phyloP scores from a whole-genome alignment of 768 basidiomycete genomes.

The Tylopilus sp. region DNA sequence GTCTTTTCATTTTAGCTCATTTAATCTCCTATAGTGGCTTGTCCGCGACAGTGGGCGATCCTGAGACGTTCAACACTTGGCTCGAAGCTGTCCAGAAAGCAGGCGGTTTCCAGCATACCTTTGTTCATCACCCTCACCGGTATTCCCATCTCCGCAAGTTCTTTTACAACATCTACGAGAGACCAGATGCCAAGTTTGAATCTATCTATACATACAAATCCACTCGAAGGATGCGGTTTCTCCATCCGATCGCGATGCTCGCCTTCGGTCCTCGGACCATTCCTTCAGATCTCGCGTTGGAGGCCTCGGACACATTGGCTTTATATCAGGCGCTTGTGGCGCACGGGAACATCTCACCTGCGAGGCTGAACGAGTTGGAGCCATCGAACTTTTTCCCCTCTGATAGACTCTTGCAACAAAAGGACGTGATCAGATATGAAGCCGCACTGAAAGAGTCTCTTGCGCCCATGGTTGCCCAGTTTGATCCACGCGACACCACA shows the following conservation, averaged over 20 bases:
- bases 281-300: conserved; percentile 62
- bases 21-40: conserved; percentile 45
- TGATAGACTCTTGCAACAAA: conserved; percentile 46
- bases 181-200: conserved; percentile 27
- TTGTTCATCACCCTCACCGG: conserved; percentile 62
- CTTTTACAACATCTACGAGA: conserved; percentile 41
- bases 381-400: conserved; percentile 46
- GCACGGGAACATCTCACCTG: conserved; percentile 21
- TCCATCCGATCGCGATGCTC: conserved; percentile 64
- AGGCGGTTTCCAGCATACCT: conserved; percentile 55
- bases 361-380: conserved; percentile 29
- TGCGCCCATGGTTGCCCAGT: conserved; percentile 32
- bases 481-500: conserved; percentile 32
- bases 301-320: conserved; percentile 52
- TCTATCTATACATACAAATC: conserved; percentile 36
- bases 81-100: conserved; percentile 56
- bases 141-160: conserved; percentile 75
- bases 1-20: neutral
- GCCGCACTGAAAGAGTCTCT: conserved; percentile 45
- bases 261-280: conserved; percentile 47
- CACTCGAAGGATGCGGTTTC: conserved; percentile 44
- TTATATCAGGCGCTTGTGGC: conserved; percentile 46
- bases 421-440: conserved; percentile 61
- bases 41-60: conserved; percentile 67
- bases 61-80: conserved; percentile 65